These are phyloP conservation scores for Yamadazyma sp. DNA, from an alignment of 1,139 yeast genomes.

Conservation along the genomic window DNA sequence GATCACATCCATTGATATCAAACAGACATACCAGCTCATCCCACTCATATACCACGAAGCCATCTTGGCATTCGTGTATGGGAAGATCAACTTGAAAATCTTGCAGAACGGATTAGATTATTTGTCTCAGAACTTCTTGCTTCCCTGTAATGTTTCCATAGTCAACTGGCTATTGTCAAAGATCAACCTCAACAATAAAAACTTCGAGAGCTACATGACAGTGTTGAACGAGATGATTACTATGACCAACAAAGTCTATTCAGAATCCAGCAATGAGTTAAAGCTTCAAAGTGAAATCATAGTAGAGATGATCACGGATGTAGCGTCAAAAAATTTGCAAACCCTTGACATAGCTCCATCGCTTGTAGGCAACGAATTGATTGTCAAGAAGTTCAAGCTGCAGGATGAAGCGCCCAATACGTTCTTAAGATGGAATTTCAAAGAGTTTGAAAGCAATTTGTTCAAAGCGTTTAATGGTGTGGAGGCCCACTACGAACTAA, in stretches of 20 bases:
- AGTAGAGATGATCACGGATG: conserved; percentile 7
- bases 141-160: conserved; percentile 40
- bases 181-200: conserved; percentile 15
- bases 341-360: conserved; percentile 2
- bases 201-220: conserved; percentile 10
- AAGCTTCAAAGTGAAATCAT: conserved; percentile 14
- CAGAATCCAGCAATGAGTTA: conserved; percentile 17
- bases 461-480: conserved; percentile 15
- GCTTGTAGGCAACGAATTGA: conserved; percentile 4
- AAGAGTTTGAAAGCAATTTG: conserved; percentile 13
- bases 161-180: conserved; percentile 30
- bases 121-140: conserved; percentile 41
- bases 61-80: conserved; percentile 57
- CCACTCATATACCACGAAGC: conserved; percentile 79
- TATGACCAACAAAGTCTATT: conserved; percentile 19
- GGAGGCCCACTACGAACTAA: conserved; percentile 9
- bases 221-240: conserved; percentile 19
- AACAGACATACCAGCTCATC: conserved; percentile 66
- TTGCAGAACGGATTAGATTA: conserved; percentile 46
- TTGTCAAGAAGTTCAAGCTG: conserved; percentile 1
- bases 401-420: background rate
- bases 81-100: conserved; percentile 41
- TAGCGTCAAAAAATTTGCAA: background rate
- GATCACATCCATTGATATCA: conserved; percentile 63
- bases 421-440: conserved; percentile 6